Evolutionary conservation across 495 filamentous ascomycete genomes (phyloP).

Genomic region (Apiosordaria backusii): DNA sequence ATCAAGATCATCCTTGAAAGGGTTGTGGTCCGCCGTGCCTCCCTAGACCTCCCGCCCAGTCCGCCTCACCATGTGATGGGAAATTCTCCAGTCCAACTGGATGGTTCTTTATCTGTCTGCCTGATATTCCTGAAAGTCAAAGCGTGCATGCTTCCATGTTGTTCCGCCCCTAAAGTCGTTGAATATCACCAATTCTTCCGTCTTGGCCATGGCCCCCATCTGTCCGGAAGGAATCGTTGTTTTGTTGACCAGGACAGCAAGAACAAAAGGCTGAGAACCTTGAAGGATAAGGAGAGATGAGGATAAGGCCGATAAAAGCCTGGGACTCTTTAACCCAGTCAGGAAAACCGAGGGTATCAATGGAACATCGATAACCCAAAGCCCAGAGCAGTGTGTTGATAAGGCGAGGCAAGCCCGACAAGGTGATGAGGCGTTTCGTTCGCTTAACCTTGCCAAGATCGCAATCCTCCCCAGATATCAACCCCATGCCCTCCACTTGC

Average conservation of each 20-base stretch:
- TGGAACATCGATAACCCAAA: background rate
- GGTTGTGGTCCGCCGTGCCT: background rate
- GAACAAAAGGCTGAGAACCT: background rate
- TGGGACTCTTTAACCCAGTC: conserved; percentile 3
- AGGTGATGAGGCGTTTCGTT: background rate
- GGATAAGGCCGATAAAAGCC: background rate
- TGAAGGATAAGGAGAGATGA: background rate
- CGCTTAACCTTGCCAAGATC: background rate
- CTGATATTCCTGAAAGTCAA: background rate
- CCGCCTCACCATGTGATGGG: background rate
- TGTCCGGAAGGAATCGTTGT: background rate
- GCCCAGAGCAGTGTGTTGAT: background rate
- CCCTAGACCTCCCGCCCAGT: background rate
- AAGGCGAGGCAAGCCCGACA: background rate
- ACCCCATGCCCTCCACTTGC: background rate
- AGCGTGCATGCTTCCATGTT: background rate
- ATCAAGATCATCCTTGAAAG: background rate
- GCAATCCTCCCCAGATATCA: background rate
- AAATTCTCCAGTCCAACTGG: background rate
- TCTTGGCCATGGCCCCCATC: background rate
- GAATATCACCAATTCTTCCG: background rate
- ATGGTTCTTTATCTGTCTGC: background rate
- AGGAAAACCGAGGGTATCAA: background rate
- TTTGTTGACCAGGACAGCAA: background rate
- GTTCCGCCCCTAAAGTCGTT: background rate